A percentile compares a stretch with the other conserved stretches of the same genome.
These are phyloP conservation scores for Aspergillus olivimuriae DNA, from an alignment of 495 filamentous ascomycete genomes.

Conservation along the genomic window DNA sequence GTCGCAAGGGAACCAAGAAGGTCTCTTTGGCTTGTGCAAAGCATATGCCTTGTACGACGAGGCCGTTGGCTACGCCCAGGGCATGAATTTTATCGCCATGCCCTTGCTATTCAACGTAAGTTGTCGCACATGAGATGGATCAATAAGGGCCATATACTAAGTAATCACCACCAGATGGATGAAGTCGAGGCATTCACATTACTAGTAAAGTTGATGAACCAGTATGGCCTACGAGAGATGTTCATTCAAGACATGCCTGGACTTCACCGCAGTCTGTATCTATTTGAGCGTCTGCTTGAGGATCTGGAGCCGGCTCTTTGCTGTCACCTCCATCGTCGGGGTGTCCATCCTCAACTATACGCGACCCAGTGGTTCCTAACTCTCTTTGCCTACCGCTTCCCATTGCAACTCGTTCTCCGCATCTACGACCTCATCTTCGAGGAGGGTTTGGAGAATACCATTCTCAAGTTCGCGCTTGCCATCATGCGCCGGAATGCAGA, in stretches of 20 bases:
- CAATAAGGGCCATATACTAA: constrained; percentile 88
- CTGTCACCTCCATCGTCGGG: constrained; percentile 84
- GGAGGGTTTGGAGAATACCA: constrained; percentile 83
- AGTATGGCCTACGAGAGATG: constrained; percentile 87
- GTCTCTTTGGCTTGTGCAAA: constrained; percentile 91
- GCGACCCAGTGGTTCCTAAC: constrained; percentile 99
- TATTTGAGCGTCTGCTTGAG: constrained; percentile 91
- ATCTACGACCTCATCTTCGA: constrained; percentile 96
- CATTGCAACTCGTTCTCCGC: constrained; percentile 88
- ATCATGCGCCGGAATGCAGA: constrained; percentile 91
- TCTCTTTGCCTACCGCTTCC: constrained; percentile 97
- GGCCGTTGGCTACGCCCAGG: constrained; percentile 91
- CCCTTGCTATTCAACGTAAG: constrained; percentile 93
- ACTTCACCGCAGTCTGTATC: constrained; percentile 85
- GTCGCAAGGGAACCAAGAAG: constrained; percentile 85
- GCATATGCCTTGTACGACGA: constrained; percentile 96
- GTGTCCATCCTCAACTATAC: constrained; percentile 86
- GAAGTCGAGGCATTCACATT: constrained; percentile 96
- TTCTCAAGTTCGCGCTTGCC: constrained; percentile 88
- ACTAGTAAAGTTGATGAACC: constrained; percentile 91
- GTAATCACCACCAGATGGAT: constrained; percentile 59
- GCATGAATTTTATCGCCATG: constrained; percentile 98
- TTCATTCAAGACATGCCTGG: constrained; percentile 97
- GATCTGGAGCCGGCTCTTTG: constrained; percentile 91
- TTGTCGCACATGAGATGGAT: constrained; percentile 61